Evolutionary conservation across 2,329 filamentous ascomycete genomes (phyloP), one percentile per base, ranked within the genome.

Genomic region (Ophioceras dolichostomum): DNA sequence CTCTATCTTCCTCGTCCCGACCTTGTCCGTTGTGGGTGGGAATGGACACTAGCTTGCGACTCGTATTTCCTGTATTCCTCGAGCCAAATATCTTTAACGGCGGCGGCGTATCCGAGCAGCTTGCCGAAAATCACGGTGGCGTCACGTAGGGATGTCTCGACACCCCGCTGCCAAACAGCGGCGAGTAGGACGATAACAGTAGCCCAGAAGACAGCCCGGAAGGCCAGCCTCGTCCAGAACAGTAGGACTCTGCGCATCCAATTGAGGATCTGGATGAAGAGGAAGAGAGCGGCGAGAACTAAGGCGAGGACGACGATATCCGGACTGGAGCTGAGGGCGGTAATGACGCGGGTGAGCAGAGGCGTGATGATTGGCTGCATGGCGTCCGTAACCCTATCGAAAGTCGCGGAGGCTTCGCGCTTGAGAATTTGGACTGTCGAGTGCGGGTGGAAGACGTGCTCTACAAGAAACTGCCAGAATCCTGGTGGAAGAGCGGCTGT

Each of bases 181-280:
- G 76, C 61, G 0, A 65, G 65, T 0, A 76, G 30, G 1, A 67
- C 64, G 4, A 68, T 59, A 3, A 88, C 46, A 2, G 62, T 54
- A 2, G 68, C 70, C 75, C 77, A 91, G 44, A 86, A 75, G 2
- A 72, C 55, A 30, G 86, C 46, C 18, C 70, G 61, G 44, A 84
- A 55, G 10, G 68, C 66, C 39, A 94, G 52, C n/a, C 71, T 64
- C 37, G 86, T 73, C 76, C 85, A 86, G 63, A 79, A 93, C 51
- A 86, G 62, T 40, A 94, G 66, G 16, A 85, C 61, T 42, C 84
- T 73, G 43, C 78, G 76, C 14, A 86, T 62, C 62, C 82, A 80
- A 45, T 79, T 60, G 30, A 91, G 64, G 39, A 88, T 54, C 52
- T 86, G 65, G 36, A 89, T 57, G 39, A 77, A 59, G 21, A 77